Conservation (phyloP, 805 yeast genomes). For the Saccharomyces mikatae region DNA sequence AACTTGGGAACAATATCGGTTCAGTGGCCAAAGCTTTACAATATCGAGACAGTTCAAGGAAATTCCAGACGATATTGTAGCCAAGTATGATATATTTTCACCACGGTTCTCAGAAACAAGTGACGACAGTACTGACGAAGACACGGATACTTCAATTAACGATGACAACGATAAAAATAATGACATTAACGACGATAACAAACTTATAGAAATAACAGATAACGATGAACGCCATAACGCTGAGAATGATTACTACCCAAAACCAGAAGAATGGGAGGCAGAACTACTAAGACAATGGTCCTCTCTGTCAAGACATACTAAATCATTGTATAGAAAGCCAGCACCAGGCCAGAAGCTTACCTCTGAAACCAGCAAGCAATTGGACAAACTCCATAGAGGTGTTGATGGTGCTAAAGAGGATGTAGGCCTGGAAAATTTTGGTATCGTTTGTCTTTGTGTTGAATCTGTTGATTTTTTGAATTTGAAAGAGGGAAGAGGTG, state of each 20-base stretch:
- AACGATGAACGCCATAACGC: slow-evolving; percentile 3
- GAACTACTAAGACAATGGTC: slow-evolving; percentile 64
- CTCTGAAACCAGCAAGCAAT: slow-evolving; percentile 42
- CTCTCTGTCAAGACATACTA: slow-evolving; percentile 46
- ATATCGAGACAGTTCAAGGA: slow-evolving; percentile 21
- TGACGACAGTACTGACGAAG: slow-evolving; percentile 16
- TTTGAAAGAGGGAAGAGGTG: slow-evolving; percentile 40
- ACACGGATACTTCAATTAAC: neutral
- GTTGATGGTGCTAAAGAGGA: slow-evolving; percentile 72
- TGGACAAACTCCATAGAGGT: slow-evolving; percentile 71
- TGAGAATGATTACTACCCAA: slow-evolving; percentile 36
- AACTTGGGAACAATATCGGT: slow-evolving; percentile 59
- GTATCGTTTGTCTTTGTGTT: slow-evolving; percentile 58
- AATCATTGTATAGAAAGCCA: slow-evolving; percentile 65
- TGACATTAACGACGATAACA: neutral
- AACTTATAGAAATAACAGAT: neutral
- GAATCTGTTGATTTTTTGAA: slow-evolving; percentile 65
- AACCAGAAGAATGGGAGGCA: slow-evolving; percentile 54
- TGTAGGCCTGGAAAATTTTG: slow-evolving; percentile 57
- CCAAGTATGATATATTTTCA: slow-evolving; percentile 27
- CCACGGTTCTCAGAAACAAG: slow-evolving; percentile 13
- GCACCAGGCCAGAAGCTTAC: slow-evolving; percentile 56
- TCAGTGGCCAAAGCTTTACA: slow-evolving; percentile 56
- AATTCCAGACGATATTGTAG: slow-evolving; percentile 11
- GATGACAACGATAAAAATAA: slow-evolving; percentile 1